phyloP scores from a whole-genome alignment of 441 rosid species.

The Corymbia citriodora region DNA sequence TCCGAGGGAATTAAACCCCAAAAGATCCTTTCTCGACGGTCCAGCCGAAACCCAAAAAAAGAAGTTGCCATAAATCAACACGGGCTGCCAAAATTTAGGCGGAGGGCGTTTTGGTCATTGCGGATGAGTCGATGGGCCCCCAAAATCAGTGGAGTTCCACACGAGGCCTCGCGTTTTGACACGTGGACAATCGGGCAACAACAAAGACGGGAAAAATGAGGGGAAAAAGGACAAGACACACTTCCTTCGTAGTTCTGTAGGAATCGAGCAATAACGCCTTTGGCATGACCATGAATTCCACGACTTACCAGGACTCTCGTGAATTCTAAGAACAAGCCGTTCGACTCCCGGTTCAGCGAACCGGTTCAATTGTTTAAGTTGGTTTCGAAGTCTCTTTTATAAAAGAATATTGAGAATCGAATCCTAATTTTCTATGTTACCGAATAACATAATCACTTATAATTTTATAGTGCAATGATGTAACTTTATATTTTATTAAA shows the following conservation, averaged over 20 bases:
- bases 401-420: background rate
- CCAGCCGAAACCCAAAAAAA: background rate
- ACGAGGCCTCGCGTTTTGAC: background rate
- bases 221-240: background rate
- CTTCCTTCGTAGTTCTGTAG: background rate
- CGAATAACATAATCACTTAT: background rate
- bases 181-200: background rate
- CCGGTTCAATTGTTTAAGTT: background rate
- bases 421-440: background rate
- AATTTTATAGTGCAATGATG: fast-evolving
- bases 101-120: background rate
- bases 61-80: background rate
- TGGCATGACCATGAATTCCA: background rate
- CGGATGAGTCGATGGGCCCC: background rate
- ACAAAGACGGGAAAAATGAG: background rate
- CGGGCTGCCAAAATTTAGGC: fast-evolving
- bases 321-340: background rate
- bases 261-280: background rate
- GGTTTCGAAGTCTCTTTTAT: fast-evolving
- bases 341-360: background rate
- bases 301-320: background rate
- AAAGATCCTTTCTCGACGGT: background rate
- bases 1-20: background rate
- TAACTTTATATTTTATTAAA: background rate
- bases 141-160: background rate